Base-by-base conservation (phyloP, 108 stramenopile genomes). In the Mediolabrus comicus region DNA sequence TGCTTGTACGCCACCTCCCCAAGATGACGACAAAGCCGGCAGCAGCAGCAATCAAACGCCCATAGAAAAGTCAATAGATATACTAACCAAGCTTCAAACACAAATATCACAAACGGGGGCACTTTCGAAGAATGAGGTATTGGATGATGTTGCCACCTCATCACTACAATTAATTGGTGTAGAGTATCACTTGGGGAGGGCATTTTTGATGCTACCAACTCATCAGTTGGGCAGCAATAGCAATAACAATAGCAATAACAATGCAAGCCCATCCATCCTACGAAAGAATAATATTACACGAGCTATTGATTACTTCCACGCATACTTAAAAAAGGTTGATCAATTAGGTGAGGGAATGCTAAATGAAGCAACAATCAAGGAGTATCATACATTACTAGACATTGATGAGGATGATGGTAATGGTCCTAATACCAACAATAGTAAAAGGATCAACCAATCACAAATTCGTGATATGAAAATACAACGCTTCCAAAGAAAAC, bases 101-200 rank as follows among this genome's bases (percentile, higher is more conserved):
- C 53, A 25, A 26, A 33, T 72, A 13, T 72, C 61, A 1, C 32
- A 43, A 26, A 17, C 25, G 17, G 38, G 62, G 0, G 34, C 86
- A 14, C 84, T 92, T 64, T 92, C 92, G 4, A 53, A 60, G 31
- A 92, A 92, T 62, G 91, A 92, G 66, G 63, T 68, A 6, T 52
- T 88, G 17, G 87, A 86, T 31, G 92, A 92, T 58, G 69, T 90
- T 16, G 60, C 71, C n/a, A 92, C 88, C 0, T 81, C 79, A 25
- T 85, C 84, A 33, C 29, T 92, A 13, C 74, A 83, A 36, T 85
- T 88, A 8, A 46, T 92, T 35, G 63, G 80, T 12, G 57, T 88
- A 36, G 84, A 88, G 30, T 88, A 87, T 68, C 77, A 86, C n/a
- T 53, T 92, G 22, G 92, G 88, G 0, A 38, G 81, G 69, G 87